Evolutionary conservation across 345 rosid species (phyloP).

Genomic region (Viola odorata): DNA sequence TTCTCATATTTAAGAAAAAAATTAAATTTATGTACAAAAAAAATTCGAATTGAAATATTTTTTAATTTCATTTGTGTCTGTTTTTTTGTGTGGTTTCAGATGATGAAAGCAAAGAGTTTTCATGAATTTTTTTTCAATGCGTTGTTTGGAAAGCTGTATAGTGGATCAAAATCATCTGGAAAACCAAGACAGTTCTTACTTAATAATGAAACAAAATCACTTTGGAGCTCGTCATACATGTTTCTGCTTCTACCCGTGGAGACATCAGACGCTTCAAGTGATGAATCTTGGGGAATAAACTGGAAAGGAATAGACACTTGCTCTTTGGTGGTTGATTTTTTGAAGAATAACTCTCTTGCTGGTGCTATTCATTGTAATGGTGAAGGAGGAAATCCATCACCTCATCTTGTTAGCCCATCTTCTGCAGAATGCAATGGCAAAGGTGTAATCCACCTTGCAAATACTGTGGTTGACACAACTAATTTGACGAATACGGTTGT

Average conservation of each 20-base stretch:
- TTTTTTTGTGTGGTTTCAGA: conserved; percentile 35
- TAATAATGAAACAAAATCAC: conserved; percentile 40
- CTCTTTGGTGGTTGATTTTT: conserved; percentile 42
- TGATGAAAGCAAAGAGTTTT: conserved; percentile 63
- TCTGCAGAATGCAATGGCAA: conserved; percentile 21
- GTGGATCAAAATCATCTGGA: conserved; percentile 46
- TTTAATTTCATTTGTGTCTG: conserved; percentile 6
- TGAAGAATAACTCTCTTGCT: conserved; percentile 35
- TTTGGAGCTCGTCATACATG: conserved; percentile 62
- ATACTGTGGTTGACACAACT: conserved; percentile 27
- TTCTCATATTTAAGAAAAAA: too few relatives aligned
- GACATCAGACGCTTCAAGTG: conserved; percentile 21
- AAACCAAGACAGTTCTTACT: conserved; percentile 38
- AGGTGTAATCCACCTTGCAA: conserved; percentile 51
- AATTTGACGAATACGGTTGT: conserved; percentile 49
- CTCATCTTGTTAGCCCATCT: conserved; percentile 16
- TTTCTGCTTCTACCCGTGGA: conserved; percentile 75
- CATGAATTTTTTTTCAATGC: conserved; percentile 83
- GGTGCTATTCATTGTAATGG: conserved; percentile 15
- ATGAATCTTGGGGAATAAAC: conserved; percentile 39
- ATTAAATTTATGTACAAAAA: too few relatives aligned
- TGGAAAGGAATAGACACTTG: conserved; percentile 60
- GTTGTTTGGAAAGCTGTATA: conserved; percentile 64
- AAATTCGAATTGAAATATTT: neutral
- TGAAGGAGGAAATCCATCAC: conserved; percentile 18